Base-by-base conservation (phyloP, 108 stramenopile genomes). In the Cyclotella baltica region DNA sequence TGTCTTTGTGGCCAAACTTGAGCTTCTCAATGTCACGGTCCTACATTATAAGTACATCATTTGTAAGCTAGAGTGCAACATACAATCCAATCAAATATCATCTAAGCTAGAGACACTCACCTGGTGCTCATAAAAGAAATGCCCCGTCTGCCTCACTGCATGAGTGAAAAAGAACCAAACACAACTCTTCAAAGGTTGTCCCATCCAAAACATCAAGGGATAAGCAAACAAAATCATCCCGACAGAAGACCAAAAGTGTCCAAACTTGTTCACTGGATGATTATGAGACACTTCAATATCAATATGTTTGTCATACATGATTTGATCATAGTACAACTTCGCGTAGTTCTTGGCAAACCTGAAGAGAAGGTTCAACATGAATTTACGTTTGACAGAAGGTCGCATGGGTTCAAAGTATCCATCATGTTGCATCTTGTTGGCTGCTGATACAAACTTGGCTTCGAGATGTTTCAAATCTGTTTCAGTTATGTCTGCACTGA, bases 101-200 rank as follows among this genome's bases (percentile, higher is more conserved):
- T 29, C 0, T 20, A 10, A 35, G 4, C 4, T n/a, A 13, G 3
- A 6, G 31, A 11, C 0, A 46, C 69, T 53, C 25, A 78, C 77
- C 77, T 87, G 86, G 51, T 87, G 80, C 53, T 87, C 86, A 56
- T 84, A 87, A 59, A 87, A 87, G 76, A 87, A 87, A 40, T 87
- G 86, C 0, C 86, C 86, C 13, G 58, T 74, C 35, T 85, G 86
- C 30, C 86, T 80, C 13, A 87, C 63, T 34, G 84, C 75, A 46
- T 87, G 86, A 0, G 86, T 85, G 22, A 78, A 23, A 25, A 87
- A 85, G 61, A 87, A 87, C 86, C 80, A 81, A 15, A 50, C 27
- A 48, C 86, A 79, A 30, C 83, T 83, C 47, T 70, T 77, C 11
- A 87, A 22, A n/a, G 86, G 66, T 37, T 87, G 59, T 13, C 80